Percentiles rank a stretch among this genome's conserved stretches.
These are phyloP conservation scores for Hygrophorus russula DNA, from an alignment of 768 basidiomycete genomes.

Conservation along the genomic window DNA sequence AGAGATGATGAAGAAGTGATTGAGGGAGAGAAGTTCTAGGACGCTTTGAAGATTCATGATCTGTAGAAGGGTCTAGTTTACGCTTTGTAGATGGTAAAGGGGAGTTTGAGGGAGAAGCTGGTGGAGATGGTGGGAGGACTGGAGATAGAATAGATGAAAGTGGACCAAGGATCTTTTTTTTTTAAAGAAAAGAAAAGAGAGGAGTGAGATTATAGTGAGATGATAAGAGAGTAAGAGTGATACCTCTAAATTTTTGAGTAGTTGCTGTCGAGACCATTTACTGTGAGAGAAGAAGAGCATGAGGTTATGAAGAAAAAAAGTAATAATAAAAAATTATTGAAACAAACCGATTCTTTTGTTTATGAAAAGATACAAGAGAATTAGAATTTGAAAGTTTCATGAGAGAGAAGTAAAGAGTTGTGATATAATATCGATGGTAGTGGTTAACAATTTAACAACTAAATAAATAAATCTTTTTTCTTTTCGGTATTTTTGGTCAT, in stretches of 20 bases:
- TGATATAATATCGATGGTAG: too few relatives aligned
- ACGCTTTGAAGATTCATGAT: conserved; percentile 35
- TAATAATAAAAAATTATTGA: too few relatives aligned
- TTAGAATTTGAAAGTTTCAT: too few relatives aligned
- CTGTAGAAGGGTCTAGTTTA: conserved; percentile 28
- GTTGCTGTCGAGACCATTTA: conserved; percentile 38
- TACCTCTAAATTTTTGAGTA: conserved; percentile 39
- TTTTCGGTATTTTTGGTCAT: too few relatives aligned
- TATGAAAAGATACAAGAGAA: too few relatives aligned
- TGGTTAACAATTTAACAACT: too few relatives aligned
- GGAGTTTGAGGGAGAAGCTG: conserved; percentile 36
- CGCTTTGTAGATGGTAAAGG: conserved; percentile 37
- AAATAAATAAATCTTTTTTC: too few relatives aligned
- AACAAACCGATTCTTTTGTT: conserved; percentile 24
- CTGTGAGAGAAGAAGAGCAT: conserved; percentile 18
- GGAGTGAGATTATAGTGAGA: conserved; percentile 8
- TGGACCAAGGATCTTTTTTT: conserved; percentile 33
- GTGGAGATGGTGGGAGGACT: conserved; percentile 39
- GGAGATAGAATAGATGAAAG: conserved; percentile 32
- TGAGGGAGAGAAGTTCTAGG: conserved; percentile 26
- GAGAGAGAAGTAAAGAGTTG: too few relatives aligned
- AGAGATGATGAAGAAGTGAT: conserved; percentile 17
- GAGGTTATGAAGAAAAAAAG: conserved; percentile 11
- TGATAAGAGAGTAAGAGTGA: conserved; percentile 1
- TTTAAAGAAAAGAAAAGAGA: too few relatives aligned